Evolutionary conservation across 352 stramenopile genomes (phyloP), one percentile per base, ranked within the genome.

Genomic region (Phytopythium vexans): DNA sequence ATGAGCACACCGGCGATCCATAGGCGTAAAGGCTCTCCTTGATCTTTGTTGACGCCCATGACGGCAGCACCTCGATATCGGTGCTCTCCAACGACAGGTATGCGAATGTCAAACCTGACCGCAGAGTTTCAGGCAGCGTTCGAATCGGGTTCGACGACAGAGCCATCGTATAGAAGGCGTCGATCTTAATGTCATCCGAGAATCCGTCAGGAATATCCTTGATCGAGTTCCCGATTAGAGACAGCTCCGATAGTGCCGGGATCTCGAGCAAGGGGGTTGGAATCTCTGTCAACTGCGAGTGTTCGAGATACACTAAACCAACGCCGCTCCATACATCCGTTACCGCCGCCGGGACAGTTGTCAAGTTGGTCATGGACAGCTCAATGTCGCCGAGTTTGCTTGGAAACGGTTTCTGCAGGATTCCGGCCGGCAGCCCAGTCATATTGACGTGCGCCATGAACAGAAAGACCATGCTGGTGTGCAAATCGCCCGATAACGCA

Each of bases 371-470:
- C 8, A 58, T 41, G 35, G 49, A 64, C 31, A 80, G 61, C 43
- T 80, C 70, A 39, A 80, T 56, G 41, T 86, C 75, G 2, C 51
- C 72, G 41, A 82, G 56, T 11, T 54, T 64, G 14, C 54, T 49
- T 0, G 75, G 75, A 1, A 81, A 41, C 7, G 59, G n/a, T 15
- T 41, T 1, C n/a, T 70, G 54, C 5, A 79, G 37, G 7, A 77
- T 41, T 27, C 70, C 67, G 36, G 64, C 50, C 2, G 74, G 74
- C 9, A 80, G 41, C 10, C 41, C 37, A 1, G 64, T 77, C 67
- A 86, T 68, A 43, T 80, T 77, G 8, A 75, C 62, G 31, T 59
- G 57, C 4, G 70, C 59, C 3, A 83, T 69, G 14, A 66, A 58
- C 8, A 71, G 53, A 39, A 68, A 69, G 0, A 65, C 37, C 32